A percentile compares a stretch with the other conserved stretches of the same genome.
These are phyloP conservation scores for Myxozyma mucilagina DNA, from an alignment of 805 yeast species.

Conservation along the genomic window DNA sequence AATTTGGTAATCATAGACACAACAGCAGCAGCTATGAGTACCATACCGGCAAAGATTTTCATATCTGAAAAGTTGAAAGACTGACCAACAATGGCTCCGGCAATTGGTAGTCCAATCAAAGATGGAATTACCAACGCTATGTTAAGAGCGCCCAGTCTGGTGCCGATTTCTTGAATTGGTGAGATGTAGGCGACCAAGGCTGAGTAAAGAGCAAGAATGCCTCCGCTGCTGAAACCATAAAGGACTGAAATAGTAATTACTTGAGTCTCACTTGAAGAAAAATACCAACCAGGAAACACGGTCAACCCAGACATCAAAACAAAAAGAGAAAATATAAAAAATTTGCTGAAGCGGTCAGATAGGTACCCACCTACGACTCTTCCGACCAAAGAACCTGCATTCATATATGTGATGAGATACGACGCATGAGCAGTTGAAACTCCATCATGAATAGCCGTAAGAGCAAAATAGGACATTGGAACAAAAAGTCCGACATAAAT, in stretches of 20 bases:
- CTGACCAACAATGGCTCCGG: slow-evolving; percentile 35
- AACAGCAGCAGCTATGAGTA: slow-evolving; percentile 26
- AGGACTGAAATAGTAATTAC: slow-evolving; percentile 37
- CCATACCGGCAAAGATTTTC: slow-evolving; percentile 33
- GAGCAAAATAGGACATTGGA: slow-evolving; percentile 39
- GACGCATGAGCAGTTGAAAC: slow-evolving; percentile 27
- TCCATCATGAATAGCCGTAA: slow-evolving; percentile 36
- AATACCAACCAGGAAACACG: slow-evolving; percentile 32
- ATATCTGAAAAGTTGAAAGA: slow-evolving; percentile 15
- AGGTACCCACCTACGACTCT: slow-evolving; percentile 50
- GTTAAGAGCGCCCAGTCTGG: slow-evolving; percentile 54
- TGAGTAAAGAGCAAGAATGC: slow-evolving; percentile 39
- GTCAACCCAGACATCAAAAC: slow-evolving; percentile 37
- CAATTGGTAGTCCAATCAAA: slow-evolving; percentile 39
- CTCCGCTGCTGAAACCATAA: slow-evolving; percentile 41
- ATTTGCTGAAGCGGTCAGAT: slow-evolving; percentile 52
- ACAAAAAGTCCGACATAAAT: slow-evolving; percentile 39
- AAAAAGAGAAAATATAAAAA: slow-evolving; percentile 40
- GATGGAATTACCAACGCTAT: no score
- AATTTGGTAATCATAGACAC: slow-evolving; percentile 21
- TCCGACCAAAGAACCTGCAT: slow-evolving; percentile 49
- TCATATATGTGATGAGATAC: slow-evolving; percentile 40
- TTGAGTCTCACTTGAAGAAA: slow-evolving; percentile 23
- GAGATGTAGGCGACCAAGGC: slow-evolving; percentile 37
- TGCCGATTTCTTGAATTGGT: slow-evolving; percentile 36